Conservation (phyloP, 2,329 filamentous ascomycete species). For the Claviceps sp. region DNA sequence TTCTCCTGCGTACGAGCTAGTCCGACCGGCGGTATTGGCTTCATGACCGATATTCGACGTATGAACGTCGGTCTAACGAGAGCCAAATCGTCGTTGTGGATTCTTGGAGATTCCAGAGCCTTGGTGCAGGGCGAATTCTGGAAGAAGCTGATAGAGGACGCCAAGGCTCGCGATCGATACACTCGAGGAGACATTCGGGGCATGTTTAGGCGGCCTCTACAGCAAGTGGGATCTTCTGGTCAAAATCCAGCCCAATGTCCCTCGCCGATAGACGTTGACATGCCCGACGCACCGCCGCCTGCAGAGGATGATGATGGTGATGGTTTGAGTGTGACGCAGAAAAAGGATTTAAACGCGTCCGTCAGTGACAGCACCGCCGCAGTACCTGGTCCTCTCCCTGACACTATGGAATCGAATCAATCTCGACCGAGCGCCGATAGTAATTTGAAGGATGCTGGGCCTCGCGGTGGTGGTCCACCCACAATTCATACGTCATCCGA, state of each 20-base stretch:
- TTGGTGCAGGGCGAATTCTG: conserved; percentile 83
- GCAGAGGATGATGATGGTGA: not conserved
- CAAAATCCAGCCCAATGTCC: conserved; percentile 3
- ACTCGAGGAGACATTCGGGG: conserved; percentile 49
- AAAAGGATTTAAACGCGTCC: not conserved
- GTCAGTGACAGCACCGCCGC: not conserved
- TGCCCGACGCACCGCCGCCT: conserved; percentile 1
- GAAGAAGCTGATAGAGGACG: conserved; percentile 74
- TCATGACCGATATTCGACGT: conserved; percentile 93
- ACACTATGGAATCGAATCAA: conserved; percentile 3
- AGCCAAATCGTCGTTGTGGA: conserved; percentile 93
- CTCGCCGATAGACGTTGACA: conserved; percentile 6
- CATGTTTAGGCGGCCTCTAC: conserved; percentile 32
- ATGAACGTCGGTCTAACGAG: conserved; percentile 98
- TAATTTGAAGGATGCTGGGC: conserved; percentile 7
- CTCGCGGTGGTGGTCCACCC: conserved; percentile 20
- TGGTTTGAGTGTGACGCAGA: not conserved
- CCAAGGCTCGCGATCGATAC: conserved; percentile 59
- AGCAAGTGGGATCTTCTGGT: conserved; percentile 18
- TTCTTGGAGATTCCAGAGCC: conserved; percentile 81
- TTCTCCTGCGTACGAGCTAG: conserved; percentile 96
- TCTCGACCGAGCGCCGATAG: not conserved
- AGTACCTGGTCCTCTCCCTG: not conserved
- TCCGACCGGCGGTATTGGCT: conserved; percentile 88
- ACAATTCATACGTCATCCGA: conserved; percentile 24